A percentile compares a stretch with the other conserved stretches of the same genome.
These are phyloP conservation scores for Bipolaris gigantea DNA, from an alignment of 2,329 filamentous ascomycete genomes.

Conservation along the genomic window DNA sequence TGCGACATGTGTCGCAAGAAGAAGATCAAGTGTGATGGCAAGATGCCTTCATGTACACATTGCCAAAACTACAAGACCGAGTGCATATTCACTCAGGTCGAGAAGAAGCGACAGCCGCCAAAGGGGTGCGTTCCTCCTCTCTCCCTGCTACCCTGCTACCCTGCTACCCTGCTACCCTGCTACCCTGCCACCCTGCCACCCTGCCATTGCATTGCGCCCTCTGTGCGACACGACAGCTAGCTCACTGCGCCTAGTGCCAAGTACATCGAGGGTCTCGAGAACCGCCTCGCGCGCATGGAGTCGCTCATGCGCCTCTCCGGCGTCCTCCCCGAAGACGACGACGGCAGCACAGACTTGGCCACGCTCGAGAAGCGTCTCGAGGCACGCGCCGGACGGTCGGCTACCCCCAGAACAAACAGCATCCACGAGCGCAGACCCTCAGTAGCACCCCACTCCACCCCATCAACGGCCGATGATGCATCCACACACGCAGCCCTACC, in stretches of 20 bases:
- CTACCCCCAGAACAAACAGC: slow-evolving; percentile 24
- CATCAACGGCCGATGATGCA: slow-evolving; percentile 33
- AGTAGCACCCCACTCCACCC: slow-evolving; percentile 44
- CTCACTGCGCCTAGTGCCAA: slow-evolving; percentile 67
- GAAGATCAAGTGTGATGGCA: slow-evolving; percentile 98
- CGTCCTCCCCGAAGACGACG: slow-evolving; percentile 81
- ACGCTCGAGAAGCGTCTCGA: slow-evolving; percentile 77
- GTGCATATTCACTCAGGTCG: slow-evolving; percentile 94
- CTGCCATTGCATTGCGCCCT: background rate
- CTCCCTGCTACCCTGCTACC: too few relatives aligned
- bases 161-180: too few relatives aligned
- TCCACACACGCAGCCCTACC: slow-evolving; percentile 52
- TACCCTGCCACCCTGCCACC: too few relatives aligned
- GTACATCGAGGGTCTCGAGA: slow-evolving; percentile 96
- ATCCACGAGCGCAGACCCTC: slow-evolving; percentile 39
- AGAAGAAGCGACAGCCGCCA: slow-evolving; percentile 96
- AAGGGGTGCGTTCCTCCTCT: slow-evolving; percentile 68
- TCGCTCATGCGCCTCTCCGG: slow-evolving; percentile 84
- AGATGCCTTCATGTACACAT: slow-evolving; percentile 90
- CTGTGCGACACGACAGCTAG: background rate
- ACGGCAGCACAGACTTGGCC: slow-evolving; percentile 81
- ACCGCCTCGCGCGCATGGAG: slow-evolving; percentile 94
- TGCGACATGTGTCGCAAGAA: slow-evolving; percentile 96
- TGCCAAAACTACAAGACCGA: slow-evolving; percentile 98
- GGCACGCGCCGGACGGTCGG: slow-evolving; percentile 48